Conservation (phyloP, 345 rosid genomes). For the Lumnitzera littorea region DNA sequence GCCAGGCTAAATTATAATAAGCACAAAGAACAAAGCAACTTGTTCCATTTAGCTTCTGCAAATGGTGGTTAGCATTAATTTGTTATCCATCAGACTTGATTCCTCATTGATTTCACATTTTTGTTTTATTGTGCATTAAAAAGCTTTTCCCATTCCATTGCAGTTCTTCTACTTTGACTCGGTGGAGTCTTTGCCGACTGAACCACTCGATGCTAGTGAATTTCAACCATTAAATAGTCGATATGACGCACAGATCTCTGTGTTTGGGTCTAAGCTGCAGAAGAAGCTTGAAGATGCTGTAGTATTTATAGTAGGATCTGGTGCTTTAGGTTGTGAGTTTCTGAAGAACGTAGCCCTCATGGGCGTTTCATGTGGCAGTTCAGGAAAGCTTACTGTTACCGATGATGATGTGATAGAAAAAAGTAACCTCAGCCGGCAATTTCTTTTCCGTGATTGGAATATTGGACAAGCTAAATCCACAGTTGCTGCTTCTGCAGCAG, state of each 20-base stretch:
- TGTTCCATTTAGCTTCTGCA: too few relatives aligned
- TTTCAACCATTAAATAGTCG: constrained; percentile 69
- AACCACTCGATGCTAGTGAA: constrained; percentile 61
- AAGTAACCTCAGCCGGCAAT: constrained; percentile 98
- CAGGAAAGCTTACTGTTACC: constrained; percentile 86
- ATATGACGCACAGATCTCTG: constrained; percentile 97
- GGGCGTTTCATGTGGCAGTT: constrained; percentile 85
- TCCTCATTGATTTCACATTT: not conserved
- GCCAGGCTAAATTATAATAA: too few relatives aligned
- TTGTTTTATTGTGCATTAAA: constrained; percentile 5
- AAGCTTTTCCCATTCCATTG: constrained; percentile 15
- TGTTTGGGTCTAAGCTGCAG: constrained; percentile 90
- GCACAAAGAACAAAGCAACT: too few relatives aligned
- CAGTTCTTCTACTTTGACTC: constrained; percentile 99
- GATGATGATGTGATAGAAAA: constrained; percentile 99
- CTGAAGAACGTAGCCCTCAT: constrained; percentile 88
- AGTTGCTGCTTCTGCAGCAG: constrained; percentile 94
- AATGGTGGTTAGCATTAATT: too few relatives aligned
- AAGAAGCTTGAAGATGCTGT: constrained; percentile 86
- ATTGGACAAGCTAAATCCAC: constrained; percentile 99
- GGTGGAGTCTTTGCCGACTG: constrained; percentile 81
- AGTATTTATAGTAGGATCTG: constrained; percentile 85
- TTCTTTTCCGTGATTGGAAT: constrained; percentile 98
- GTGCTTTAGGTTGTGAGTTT: constrained; percentile 98
- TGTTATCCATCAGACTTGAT: too few relatives aligned